Evolutionary conservation across 2,329 filamentous ascomycete genomes (phyloP), one percentile per base, ranked within the genome.

Genomic region (Dactylonectria macrodidyma): DNA sequence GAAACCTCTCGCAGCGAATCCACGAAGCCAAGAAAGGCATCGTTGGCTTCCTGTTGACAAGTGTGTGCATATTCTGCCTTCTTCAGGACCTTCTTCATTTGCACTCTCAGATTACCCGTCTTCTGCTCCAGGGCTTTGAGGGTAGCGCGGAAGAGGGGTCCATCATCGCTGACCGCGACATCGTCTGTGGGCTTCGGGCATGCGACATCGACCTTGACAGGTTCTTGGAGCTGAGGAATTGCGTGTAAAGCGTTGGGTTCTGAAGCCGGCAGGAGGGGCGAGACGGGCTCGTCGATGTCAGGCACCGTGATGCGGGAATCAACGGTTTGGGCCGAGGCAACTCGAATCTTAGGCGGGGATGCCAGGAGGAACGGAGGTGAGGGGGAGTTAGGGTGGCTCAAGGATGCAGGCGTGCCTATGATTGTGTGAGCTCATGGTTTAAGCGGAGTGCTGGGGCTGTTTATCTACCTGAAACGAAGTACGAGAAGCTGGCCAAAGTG

Each of bases 81-180:
- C 79, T 96, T 97, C 73, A 99, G 84, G 8, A 99, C 93, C 77
- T 96, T 97, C 82, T 99, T 99, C 91, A 98, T 98, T 73, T 95
- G 93, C 24, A 89, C 87, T 66, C 95, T 92, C 93, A 99, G 96
- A 74, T 93, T 97, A 50, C 95, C 94, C 0, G 95, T 99, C 84
- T 97, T 98, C 78, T 97, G 95, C 81, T 99, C 96, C 33, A 98
- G 84, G 0, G 95, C 93, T 80, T 98, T 98, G 87, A 99, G 97
- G 0, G 96, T 98, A 19, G 96, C 97, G 70, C 97, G 90, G 83
- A 99, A 99, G 1, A 99, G 87, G 0, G 97, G 96, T 0, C 96
- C 96, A 81, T 99, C 96, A 74, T 98, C 96, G 24, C 93, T 91
- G 24, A 92, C 89, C 68, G 92, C 91, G 81, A 94, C 90, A 81